Evolutionary conservation across 1,139 yeast genomes (phyloP), one percentile per base, ranked within the genome.

Genomic region (Geotrichum carabidarum): DNA sequence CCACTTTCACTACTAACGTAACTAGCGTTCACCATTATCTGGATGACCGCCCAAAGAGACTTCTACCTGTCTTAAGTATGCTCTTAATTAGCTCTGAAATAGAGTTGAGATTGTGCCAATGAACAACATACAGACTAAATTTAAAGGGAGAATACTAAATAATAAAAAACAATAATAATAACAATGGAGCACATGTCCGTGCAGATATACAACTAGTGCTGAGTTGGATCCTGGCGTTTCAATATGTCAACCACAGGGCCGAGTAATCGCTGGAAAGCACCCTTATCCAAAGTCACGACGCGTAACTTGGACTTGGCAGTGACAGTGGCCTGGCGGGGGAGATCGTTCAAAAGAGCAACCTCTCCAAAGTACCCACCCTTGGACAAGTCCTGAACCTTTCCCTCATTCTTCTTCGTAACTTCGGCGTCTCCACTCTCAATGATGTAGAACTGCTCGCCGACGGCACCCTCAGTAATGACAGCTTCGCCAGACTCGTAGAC

Each of bases 311-410:
- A 81, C 36, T 78, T 73, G 1, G 97, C 96, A 55, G 79, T 82
- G 43, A 93, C 94, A 4, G 97, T 86, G 36, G 99, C 99, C 69
- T 89, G 95, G 72, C 99, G 82, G 59, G 98, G 98, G 59, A 84
- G 76, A 66, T 93, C 96, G 64, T 91, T 87, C 63, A 93, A 77
- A 63, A 93, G 77, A 2, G 99, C 98, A 60, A 93, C 83, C 73
- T 93, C 99, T 61, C 99, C 99, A 71, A 93, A 93, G 72, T 93
- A 93, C 67, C 87, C 96, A 60, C 98, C 98, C 66, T 86, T 84
- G 48, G 78, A 72, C 60, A 88, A 76, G 22, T 75, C 75, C 38
- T 78, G 79, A 44, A 91, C 78, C 45, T 78, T 75, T 27, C 93
- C 91, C 53, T 81, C 79, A 44, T 74, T 78, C 52, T 77, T 73